Base-by-base conservation (phyloP, 176 grass and related monocot species). In the Bolboschoenus planiculmis region DNA sequence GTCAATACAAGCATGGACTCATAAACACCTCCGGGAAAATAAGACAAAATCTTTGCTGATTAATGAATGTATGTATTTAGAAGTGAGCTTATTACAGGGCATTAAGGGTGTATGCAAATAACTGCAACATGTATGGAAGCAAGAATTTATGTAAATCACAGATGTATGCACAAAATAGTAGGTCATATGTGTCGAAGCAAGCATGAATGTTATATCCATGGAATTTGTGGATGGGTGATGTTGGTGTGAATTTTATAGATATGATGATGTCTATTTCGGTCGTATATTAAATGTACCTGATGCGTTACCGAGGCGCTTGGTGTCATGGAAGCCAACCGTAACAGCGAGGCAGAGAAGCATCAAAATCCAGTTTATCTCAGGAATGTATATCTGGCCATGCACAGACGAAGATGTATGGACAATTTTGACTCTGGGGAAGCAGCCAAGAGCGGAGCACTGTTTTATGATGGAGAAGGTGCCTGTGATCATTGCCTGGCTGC, bases 381-480 rank as follows among this genome's bases (percentile, higher is more conserved):
- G 95, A 60, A 97, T 94, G 81, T 97, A 97, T 88, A 97, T 92
- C 81, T 94, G 95, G 2, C 95, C 95, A 65, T 94, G 95, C 13
- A 92, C 85, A 24, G 83, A 89, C 14, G 90, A 89, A 24, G 95
- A 97, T 35, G 95, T 97, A 81, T 97, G 95, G 62, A 97, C 77
- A 34, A 94, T 89, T 90, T 97, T 97, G 83, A 97, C 92, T 78
- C 85, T 83, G 5, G 95, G 95, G 57, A 97, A 97, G 85, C 95
- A 97, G 63, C 80, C 86, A 68, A 94, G 87, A 48, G 90, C 88
- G 23, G 83, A 89, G 26, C 95, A 97, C 67, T 97, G 95, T 74
- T 97, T 97, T 77, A 97, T 94, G 46, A 97, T 89, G 34, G 95
- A 97, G 81, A 97, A 97, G 23, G 95, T 97, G 62, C 90, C 95